Conservation (phyloP, 805 yeast species). For the Starmerella asiatica region DNA sequence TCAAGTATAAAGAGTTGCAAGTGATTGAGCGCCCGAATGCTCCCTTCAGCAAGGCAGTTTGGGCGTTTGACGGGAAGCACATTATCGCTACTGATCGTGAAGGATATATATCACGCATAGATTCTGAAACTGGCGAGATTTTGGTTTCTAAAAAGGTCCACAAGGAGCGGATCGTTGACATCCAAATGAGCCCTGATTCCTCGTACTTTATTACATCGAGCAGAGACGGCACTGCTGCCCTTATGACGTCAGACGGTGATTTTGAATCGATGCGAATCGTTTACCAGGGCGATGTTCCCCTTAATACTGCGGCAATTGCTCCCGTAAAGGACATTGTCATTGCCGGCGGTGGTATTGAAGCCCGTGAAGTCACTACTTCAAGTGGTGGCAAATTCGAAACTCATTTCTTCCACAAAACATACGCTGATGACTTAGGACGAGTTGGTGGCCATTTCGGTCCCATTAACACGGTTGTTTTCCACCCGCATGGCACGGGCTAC, state of each 20-base stretch:
- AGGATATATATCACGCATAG: slow-evolving; percentile 71
- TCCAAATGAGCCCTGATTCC: slow-evolving; percentile 76
- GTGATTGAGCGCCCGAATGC: slow-evolving; percentile 7
- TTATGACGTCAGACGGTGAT: slow-evolving; percentile 59
- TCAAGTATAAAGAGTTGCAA: slow-evolving; percentile 41
- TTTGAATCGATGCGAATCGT: slow-evolving; percentile 51
- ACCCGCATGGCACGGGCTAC: slow-evolving; percentile 84
- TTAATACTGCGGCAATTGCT: slow-evolving; percentile 90
- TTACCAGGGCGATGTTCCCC: slow-evolving; percentile 78
- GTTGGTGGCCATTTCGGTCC: slow-evolving; percentile 99
- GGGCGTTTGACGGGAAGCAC: slow-evolving; percentile 62
- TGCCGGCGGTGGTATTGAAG: slow-evolving; percentile 99
- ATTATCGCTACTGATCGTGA: slow-evolving; percentile 81
- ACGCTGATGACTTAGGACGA: slow-evolving; percentile 91
- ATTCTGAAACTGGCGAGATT: slow-evolving; percentile 60
- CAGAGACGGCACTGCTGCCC: slow-evolving; percentile 72
- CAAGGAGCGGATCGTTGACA: slow-evolving; percentile 63
- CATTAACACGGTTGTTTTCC: slow-evolving; percentile 80
- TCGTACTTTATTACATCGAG: slow-evolving; percentile 87
- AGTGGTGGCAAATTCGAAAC: slow-evolving; percentile 96
- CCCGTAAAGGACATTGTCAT: slow-evolving; percentile 85
- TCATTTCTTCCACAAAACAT: slow-evolving; percentile 86
- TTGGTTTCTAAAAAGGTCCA: slow-evolving; percentile 50
- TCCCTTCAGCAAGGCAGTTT: slow-evolving; percentile 59
- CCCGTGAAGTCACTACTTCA: slow-evolving; percentile 96